phyloP scores from a whole-genome alignment of 2,329 filamentous ascomycete species.

The Cercospora canescens region DNA sequence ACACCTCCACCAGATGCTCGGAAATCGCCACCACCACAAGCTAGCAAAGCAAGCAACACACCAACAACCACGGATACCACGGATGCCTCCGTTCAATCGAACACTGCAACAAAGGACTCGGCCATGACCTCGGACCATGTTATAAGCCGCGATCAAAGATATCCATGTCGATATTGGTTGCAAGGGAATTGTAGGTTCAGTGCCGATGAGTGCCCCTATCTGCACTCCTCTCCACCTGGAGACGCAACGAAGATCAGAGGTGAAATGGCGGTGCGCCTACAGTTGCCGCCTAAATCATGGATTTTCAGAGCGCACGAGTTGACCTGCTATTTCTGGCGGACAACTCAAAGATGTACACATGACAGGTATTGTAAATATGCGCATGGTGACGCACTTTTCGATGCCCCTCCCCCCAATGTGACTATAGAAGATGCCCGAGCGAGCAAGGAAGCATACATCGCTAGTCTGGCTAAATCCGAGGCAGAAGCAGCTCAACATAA shows the following conservation, averaged over 20 bases:
- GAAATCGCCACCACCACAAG: slow-evolving; percentile 11
- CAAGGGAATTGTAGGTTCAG: slow-evolving; percentile 8
- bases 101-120: neutral
- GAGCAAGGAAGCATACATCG: neutral
- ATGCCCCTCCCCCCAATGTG: slow-evolving; percentile 11
- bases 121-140: neutral
- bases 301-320: neutral
- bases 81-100: neutral
- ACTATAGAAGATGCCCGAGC: slow-evolving; percentile 2
- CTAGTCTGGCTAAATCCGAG: neutral
- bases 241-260: neutral
- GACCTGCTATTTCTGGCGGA: neutral
- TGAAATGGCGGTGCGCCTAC: neutral
- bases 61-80: neutral
- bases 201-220: slow-evolving; percentile 6
- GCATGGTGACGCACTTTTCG: slow-evolving; percentile 23
- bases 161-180: slow-evolving; percentile 13
- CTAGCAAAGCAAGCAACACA: neutral
- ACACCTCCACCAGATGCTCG: slow-evolving; percentile 12
- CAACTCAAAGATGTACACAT: neutral
- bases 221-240: slow-evolving; percentile 6
- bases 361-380: slow-evolving; percentile 27
- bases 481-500: neutral
- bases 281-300: neutral
- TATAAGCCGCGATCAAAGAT: neutral